Percentiles rank a stretch among this genome's conserved stretches.
Conservation (phyloP, 1,139 yeast genomes). For the Geotrichum citri-aurantii region DNA sequence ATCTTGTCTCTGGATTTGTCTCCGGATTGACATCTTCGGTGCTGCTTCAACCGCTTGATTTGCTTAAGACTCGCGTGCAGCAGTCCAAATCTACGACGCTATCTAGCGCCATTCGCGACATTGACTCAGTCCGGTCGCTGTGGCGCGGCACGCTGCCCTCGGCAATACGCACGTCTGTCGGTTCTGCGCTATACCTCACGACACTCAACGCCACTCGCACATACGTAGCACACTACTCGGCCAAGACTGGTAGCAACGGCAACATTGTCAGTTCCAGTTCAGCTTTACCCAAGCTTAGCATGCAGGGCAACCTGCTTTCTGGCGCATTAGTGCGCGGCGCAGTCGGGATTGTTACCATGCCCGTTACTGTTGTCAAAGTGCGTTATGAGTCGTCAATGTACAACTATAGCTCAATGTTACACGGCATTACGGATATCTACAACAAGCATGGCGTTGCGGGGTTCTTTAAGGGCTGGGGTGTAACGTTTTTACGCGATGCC, state of each 20-base stretch:
- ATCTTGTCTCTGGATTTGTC: conserved; percentile 72
- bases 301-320: conserved; percentile 60
- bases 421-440: conserved; percentile 58
- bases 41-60: conserved; percentile 81
- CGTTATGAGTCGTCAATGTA: conserved; percentile 72
- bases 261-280: conserved; percentile 21
- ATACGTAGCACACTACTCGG: conserved; percentile 38
- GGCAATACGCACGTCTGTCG: conserved; percentile 81
- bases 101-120: conserved; percentile 34
- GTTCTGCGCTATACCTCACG: conserved; percentile 81
- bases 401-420: conserved; percentile 57
- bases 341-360: conserved; percentile 93
- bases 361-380: conserved; percentile 89
- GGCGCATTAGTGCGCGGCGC: conserved; percentile 77
- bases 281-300: conserved; percentile 63
- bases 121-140: conserved; percentile 45
- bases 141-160: conserved; percentile 97
- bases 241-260: not conserved
- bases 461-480: conserved; percentile 81
- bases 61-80: conserved; percentile 83
- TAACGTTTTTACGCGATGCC: conserved; percentile 85
- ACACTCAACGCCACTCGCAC: conserved; percentile 59
- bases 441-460: conserved; percentile 50
- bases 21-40: conserved; percentile 86
- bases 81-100: conserved; percentile 49